Evolutionary conservation across 148 eudicot genomes (phyloP).

Genomic region (Camellia lanceoleosa): DNA sequence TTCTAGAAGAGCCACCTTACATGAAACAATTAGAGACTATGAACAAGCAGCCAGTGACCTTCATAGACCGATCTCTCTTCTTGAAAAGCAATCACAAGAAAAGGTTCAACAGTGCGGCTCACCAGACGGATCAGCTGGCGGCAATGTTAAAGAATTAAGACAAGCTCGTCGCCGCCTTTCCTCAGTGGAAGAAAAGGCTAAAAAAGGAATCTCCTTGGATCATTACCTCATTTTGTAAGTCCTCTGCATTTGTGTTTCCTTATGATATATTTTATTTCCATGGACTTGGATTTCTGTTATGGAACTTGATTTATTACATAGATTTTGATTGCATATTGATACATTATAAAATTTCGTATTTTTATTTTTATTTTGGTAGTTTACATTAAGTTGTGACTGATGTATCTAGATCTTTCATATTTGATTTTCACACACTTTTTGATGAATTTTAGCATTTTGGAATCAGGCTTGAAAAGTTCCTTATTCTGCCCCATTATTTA

Average conservation of each 20-base stretch:
- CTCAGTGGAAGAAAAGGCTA: conserved; percentile 59
- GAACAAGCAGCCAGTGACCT: conserved; percentile 70
- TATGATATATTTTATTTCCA: conserved; percentile 14
- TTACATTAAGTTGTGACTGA: not conserved
- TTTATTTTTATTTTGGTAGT: not conserved
- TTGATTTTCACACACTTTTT: not conserved
- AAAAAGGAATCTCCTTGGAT: conserved; percentile 61
- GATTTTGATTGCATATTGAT: not conserved
- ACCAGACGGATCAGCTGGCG: conserved; percentile 21
- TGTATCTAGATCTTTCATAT: not conserved
- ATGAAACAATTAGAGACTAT: too few species aligned
- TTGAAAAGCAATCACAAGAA: conserved; percentile 48
- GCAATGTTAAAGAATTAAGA: conserved; percentile 55
- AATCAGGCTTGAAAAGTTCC: not conserved
- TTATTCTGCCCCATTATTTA: not conserved
- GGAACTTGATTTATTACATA: too few species aligned
- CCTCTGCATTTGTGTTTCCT: not conserved
- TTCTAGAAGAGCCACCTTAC: too few species aligned
- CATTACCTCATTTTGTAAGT: conserved; percentile 82
- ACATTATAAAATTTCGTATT: not conserved
- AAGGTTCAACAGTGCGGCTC: conserved; percentile 45
- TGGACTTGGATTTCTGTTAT: not conserved
- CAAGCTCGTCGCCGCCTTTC: conserved; percentile 58
- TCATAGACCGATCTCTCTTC: conserved; percentile 53
- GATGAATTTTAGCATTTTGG: conserved; percentile 1